Percentiles rank a stretch among this genome's conserved stretches.
Conservation (phyloP, 257 asterid genomes). For the Oldenlandia corymbosa region DNA sequence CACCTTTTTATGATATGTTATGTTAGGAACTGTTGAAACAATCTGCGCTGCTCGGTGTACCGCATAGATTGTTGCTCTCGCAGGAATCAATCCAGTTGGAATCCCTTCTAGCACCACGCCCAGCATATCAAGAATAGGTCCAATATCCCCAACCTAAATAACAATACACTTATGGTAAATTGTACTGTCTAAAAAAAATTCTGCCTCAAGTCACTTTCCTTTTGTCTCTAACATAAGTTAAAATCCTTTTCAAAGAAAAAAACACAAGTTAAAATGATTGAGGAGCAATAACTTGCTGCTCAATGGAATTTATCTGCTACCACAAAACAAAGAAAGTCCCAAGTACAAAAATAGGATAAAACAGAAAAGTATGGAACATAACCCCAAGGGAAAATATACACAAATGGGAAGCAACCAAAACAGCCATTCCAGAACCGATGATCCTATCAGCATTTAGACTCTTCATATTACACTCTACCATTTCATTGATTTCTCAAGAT, state of each 20-base stretch:
- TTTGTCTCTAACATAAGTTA: background rate
- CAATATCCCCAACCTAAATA: slow-evolving; percentile 41
- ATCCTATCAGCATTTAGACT: slow-evolving; percentile 1
- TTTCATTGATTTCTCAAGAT: background rate
- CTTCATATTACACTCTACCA: background rate
- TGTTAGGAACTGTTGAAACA: slow-evolving; percentile 38
- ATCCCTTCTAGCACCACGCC: slow-evolving; percentile 44
- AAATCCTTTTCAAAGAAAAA: no score
- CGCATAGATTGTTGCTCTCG: slow-evolving; percentile 39
- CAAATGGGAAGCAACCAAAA: slow-evolving; percentile 2
- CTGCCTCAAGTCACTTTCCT: no score
- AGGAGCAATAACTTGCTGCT: no score
- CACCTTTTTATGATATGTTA: slow-evolving; percentile 37
- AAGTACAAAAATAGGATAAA: background rate
- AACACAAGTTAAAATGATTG: no score
- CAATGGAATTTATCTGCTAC: background rate
- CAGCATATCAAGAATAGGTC: slow-evolving; percentile 48
- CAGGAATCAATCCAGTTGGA: slow-evolving; percentile 24
- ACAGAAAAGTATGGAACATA: background rate
- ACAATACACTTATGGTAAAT: background rate
- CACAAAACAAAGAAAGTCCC: no score
- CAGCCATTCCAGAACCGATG: no score
- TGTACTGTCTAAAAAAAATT: background rate
- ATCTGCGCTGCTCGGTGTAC: slow-evolving; percentile 40
- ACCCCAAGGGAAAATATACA: no score